Evolutionary conservation across 257 asterid genomes (phyloP).

Genomic region (Vinca minor): DNA sequence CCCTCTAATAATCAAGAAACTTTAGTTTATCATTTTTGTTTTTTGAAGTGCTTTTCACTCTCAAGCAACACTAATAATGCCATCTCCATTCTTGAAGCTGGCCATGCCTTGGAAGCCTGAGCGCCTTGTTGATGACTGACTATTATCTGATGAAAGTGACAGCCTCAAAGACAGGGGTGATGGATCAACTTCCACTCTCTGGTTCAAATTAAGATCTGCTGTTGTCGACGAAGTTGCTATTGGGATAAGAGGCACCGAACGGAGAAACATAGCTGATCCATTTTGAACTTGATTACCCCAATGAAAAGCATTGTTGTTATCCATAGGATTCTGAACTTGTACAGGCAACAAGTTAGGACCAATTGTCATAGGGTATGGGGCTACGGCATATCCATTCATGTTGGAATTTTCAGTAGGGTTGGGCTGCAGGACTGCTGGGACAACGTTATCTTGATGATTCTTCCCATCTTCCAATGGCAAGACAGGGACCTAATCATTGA

Average conservation of each 20-base stretch:
- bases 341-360: constrained; percentile 38
- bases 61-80: constrained; percentile 46
- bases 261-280: constrained; percentile 26
- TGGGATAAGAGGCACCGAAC: constrained; percentile 24
- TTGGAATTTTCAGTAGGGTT: constrained; percentile 15
- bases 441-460: constrained; percentile 25
- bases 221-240: constrained; percentile 27
- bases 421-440: constrained; percentile 19
- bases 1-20: constrained; percentile 13
- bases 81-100: constrained; percentile 41
- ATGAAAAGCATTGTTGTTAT: constrained; percentile 9
- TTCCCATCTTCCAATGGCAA: constrained; percentile 41
- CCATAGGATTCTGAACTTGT: constrained; percentile 40
- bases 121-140: constrained; percentile 35
- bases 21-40: constrained; percentile 6
- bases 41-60: constrained; percentile 1
- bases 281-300: constrained; percentile 21
- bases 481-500: constrained; percentile 44
- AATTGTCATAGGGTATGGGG: constrained; percentile 34
- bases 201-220: constrained; percentile 40
- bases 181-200: constrained; percentile 30
- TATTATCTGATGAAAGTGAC: constrained; percentile 44
- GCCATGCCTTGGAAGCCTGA: constrained; percentile 26
- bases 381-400: constrained; percentile 34
- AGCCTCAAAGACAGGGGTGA: constrained; percentile 48